Percentiles rank a stretch among this genome's conserved stretches.
phyloP scores from a whole-genome alignment of 2,329 filamentous ascomycete genomes.

The Claviceps purpurea region DNA sequence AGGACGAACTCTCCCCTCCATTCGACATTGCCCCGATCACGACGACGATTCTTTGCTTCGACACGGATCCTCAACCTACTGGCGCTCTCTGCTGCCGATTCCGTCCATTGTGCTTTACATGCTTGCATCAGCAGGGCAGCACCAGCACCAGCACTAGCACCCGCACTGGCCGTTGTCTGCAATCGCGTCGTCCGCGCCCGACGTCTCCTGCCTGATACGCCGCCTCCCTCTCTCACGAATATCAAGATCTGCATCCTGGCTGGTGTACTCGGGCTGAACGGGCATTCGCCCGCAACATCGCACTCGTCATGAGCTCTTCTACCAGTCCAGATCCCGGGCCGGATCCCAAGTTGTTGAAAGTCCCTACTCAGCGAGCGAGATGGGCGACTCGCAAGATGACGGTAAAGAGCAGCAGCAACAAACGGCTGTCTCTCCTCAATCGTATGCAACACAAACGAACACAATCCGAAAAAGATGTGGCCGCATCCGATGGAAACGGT shows the following conservation, averaged over 20 bases:
- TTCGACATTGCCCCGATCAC: background rate
- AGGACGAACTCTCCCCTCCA: background rate
- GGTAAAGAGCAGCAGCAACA: constrained; percentile 59
- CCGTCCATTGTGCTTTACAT: background rate
- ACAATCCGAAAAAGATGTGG: constrained; percentile 56
- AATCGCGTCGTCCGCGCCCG: constrained; percentile 4
- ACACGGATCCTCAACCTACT: background rate
- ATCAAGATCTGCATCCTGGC: constrained; percentile 18
- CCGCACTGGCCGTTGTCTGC: background rate
- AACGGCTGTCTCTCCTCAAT: constrained; percentile 71
- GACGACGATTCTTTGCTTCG: background rate
- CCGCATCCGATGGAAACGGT: constrained; percentile 18
- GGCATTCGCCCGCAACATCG: constrained; percentile 24
- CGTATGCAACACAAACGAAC: constrained; percentile 54
- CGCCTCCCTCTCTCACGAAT: background rate
- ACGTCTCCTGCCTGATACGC: background rate
- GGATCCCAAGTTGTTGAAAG: constrained; percentile 9
- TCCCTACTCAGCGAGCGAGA: constrained; percentile 60
- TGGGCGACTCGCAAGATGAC: constrained; percentile 91
- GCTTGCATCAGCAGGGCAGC: background rate
- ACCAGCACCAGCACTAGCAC: background rate
- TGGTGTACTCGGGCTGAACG: constrained; percentile 24
- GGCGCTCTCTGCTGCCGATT: background rate
- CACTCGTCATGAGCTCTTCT: constrained; percentile 20
- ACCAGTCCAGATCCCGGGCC: constrained; percentile 15